These are phyloP conservation scores for Suillus subaureus DNA, from an alignment of 768 basidiomycete species.

Conservation along the genomic window DNA sequence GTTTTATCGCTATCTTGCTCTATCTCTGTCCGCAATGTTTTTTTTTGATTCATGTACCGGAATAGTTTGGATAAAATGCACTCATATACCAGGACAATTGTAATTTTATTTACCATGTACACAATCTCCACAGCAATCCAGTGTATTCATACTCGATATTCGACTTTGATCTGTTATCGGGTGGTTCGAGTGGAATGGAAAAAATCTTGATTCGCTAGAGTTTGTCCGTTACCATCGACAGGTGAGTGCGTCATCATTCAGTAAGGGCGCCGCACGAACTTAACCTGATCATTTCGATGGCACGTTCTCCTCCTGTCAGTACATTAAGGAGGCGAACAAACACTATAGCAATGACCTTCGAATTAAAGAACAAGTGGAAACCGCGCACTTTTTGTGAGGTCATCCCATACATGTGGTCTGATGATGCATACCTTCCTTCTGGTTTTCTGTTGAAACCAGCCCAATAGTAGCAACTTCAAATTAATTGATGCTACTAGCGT, in stretches of 20 bases:
- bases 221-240: neutral
- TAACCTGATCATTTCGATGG: neutral
- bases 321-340: neutral
- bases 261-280: neutral
- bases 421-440: neutral
- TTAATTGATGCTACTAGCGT: neutral
- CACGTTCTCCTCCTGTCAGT: neutral
- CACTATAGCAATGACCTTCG: neutral
- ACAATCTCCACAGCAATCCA: neutral
- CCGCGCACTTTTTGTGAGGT: neutral
- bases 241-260: neutral
- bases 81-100: conserved; percentile 1
- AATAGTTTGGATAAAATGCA: neutral
- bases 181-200: neutral
- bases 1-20: conserved; percentile 6
- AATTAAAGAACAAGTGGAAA: neutral
- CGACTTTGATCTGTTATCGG: neutral
- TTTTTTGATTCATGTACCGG: neutral
- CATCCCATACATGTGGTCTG: neutral
- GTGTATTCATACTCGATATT: neutral
- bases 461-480: neutral
- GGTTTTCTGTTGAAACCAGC: neutral
- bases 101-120: neutral
- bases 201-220: neutral
- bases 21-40: neutral